Base-by-base conservation (phyloP, 2,329 filamentous ascomycete genomes). In the Harringtonia lauricola region DNA sequence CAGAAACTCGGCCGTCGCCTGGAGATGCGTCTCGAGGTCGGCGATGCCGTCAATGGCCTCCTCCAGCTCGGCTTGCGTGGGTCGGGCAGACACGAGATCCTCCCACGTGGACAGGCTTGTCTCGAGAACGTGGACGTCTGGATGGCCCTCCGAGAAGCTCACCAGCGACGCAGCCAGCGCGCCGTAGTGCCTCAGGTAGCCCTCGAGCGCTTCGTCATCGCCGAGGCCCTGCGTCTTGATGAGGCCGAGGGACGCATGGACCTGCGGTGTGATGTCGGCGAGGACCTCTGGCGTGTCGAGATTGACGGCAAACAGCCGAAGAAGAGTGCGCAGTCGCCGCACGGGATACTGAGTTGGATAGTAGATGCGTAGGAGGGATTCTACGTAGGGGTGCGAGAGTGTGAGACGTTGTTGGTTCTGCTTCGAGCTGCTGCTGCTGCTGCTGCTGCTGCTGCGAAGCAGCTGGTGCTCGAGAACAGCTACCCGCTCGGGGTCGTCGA, bases 391-490 rank as follows among this genome's bases (percentile, higher is more conserved):
- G 41, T 74, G 67, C 6, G 67, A 61, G 15, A 72, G 57, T 9
- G 62, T 62, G 21, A 66, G 55, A 4, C 59, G 61, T 24, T 59
- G 54, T n/a, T n/a, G n/a, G n/a, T n/a, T n/a, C n/a, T n/a, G n/a
- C n/a, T n/a, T 21, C 52, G 47, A 34, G 28, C 12, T 29, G 3
- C 10, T 2, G 26, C 28, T 26, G 6, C 55, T 57, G 8, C 57
- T 59, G 3, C 56, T 54, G 13, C 59, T 55, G 4, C 64, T 58
- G 18, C 66, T 56, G 37, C 69, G 66, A 34, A 74, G 65, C 36
- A 83, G 58, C 26, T 79, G 64, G 52, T 82, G 72, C 49, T 83
- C 77, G 17, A 83, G 62, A 2, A 76, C 71, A 3, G 76, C 73
- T 9, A 68, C 70, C 47, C 71, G 73, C 57, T 74, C 73, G 7